Percentiles rank a stretch among this genome's conserved stretches.
Evolutionary conservation across 2,329 filamentous ascomycete genomes (phyloP).

Genomic region (Colletotrichum phormii): DNA sequence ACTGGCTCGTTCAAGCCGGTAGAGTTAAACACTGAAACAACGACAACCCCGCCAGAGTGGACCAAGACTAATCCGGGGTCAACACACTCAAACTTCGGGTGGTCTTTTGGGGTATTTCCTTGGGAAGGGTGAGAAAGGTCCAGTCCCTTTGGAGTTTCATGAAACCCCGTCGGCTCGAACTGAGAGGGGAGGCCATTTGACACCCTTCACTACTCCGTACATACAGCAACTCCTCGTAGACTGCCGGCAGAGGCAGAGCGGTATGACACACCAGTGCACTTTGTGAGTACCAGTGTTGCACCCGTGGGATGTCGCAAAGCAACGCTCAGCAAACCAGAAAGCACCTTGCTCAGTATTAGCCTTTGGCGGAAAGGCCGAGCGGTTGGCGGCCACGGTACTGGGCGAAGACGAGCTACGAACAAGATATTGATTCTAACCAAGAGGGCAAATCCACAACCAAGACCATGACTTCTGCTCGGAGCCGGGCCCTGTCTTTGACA

Average conservation of each 20-base stretch:
- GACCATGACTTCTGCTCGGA: slow-evolving; percentile 10
- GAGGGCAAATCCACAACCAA: slow-evolving; percentile 9
- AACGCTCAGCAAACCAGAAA: slow-evolving; percentile 14
- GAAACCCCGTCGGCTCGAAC: slow-evolving; percentile 8
- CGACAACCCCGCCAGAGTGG: slow-evolving; percentile 30
- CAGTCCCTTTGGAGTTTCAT: slow-evolving; percentile 18
- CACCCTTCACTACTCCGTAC: background rate
- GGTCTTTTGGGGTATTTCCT: slow-evolving; percentile 12
- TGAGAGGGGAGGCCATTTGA: background rate
- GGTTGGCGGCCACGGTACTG: slow-evolving; percentile 8
- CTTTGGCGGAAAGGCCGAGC: slow-evolving; percentile 13
- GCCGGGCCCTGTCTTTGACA: slow-evolving; percentile 19
- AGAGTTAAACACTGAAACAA: slow-evolving; percentile 38
- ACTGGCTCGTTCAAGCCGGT: slow-evolving; percentile 24
- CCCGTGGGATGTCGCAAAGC: slow-evolving; percentile 20
- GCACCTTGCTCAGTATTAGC: background rate
- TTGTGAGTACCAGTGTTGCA: slow-evolving; percentile 10
- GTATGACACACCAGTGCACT: background rate
- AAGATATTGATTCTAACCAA: slow-evolving; percentile 10
- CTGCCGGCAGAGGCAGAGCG: background rate
- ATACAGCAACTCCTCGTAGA: background rate
- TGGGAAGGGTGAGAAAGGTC: background rate
- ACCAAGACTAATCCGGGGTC: slow-evolving; percentile 26
- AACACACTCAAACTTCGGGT: slow-evolving; percentile 16
- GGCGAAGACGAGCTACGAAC: background rate